Percentiles rank a stretch among this genome's conserved stretches.
Evolutionary conservation across 1,139 yeast genomes (phyloP).

Genomic region (Yamadazyma spencermartinsiae): DNA sequence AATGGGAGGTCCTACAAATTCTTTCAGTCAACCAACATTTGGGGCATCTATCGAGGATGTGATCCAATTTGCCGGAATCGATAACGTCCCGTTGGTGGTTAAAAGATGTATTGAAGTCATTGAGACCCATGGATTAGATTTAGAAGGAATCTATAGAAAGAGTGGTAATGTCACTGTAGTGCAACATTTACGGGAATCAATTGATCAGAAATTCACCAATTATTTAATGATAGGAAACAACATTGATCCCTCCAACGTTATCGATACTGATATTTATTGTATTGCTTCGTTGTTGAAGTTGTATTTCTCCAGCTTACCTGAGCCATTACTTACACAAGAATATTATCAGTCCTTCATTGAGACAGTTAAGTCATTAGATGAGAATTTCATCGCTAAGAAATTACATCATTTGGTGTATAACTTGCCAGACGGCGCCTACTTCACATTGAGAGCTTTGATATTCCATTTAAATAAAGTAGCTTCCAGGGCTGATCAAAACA

Average conservation of each 20-base stretch:
- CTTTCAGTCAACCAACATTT: conserved; percentile 58
- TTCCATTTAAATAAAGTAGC: conserved; percentile 83
- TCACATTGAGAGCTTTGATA: conserved; percentile 79
- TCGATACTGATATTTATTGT: conserved; percentile 71
- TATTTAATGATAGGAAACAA: conserved; percentile 45
- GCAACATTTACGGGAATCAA: conserved; percentile 66
- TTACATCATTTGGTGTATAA: conserved; percentile 86
- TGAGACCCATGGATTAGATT: conserved; percentile 77
- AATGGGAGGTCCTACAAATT: conserved; percentile 26
- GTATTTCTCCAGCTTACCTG: conserved; percentile 70
- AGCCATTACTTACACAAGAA: conserved; percentile 62
- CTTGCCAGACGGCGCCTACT: conserved; percentile 92
- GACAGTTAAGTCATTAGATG: conserved; percentile 63
- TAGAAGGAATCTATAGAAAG: conserved; percentile 88
- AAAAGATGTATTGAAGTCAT: conserved; percentile 85
- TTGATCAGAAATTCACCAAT: conserved; percentile 78
- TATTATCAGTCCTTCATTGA: conserved; percentile 62
- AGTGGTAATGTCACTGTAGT: conserved; percentile 78
- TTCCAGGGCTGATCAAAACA: conserved; percentile 58
- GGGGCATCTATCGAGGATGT: conserved; percentile 78
- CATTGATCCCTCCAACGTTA: conserved; percentile 45
- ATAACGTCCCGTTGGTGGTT: conserved; percentile 89
- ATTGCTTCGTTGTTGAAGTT: conserved; percentile 71
- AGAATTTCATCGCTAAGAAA: conserved; percentile 62
- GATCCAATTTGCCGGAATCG: conserved; percentile 76